phyloP scores from a whole-genome alignment of 2,329 filamentous ascomycete species.

The Ophiostoma sp. region DNA sequence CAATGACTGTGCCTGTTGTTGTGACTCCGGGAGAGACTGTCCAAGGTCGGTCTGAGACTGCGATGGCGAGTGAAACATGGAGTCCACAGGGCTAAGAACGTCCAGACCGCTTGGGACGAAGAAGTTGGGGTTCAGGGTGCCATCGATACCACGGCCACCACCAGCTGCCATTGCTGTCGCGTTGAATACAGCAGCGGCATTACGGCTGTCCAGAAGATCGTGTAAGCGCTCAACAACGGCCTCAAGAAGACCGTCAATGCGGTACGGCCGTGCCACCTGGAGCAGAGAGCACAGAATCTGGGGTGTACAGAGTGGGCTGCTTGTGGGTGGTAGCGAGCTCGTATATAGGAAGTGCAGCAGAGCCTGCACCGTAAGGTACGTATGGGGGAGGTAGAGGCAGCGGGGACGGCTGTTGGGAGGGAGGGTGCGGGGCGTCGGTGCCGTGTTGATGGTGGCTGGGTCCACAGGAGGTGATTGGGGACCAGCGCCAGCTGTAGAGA shows the following conservation, averaged over 20 bases:
- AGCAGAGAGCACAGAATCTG: conserved; percentile 94
- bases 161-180: conserved; percentile 97
- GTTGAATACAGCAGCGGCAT: conserved; percentile 95
- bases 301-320: conserved; percentile 77
- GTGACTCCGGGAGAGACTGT: not conserved
- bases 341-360: conserved; percentile 93
- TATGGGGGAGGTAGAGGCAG: conserved; percentile 89
- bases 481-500: conserved; percentile 17
- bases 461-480: conserved; percentile 38
- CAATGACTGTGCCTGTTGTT: conserved; percentile 16
- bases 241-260: conserved; percentile 86
- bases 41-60: conserved; percentile 12
- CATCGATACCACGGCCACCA: conserved; percentile 77
- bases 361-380: conserved; percentile 79
- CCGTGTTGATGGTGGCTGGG: conserved; percentile 47
- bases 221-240: conserved; percentile 89
- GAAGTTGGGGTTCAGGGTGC: conserved; percentile 57
- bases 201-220: conserved; percentile 80
- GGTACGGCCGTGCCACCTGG: conserved; percentile 88
- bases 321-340: conserved; percentile 71
- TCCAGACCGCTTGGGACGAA: conserved; percentile 49
- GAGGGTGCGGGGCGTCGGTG: conserved; percentile 52
- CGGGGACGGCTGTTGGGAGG: conserved; percentile 66
- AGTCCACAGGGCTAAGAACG: conserved; percentile 31
- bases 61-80: conserved; percentile 21